Conservation (phyloP, 108 stramenopile species). For the Cyclotella baltica region DNA sequence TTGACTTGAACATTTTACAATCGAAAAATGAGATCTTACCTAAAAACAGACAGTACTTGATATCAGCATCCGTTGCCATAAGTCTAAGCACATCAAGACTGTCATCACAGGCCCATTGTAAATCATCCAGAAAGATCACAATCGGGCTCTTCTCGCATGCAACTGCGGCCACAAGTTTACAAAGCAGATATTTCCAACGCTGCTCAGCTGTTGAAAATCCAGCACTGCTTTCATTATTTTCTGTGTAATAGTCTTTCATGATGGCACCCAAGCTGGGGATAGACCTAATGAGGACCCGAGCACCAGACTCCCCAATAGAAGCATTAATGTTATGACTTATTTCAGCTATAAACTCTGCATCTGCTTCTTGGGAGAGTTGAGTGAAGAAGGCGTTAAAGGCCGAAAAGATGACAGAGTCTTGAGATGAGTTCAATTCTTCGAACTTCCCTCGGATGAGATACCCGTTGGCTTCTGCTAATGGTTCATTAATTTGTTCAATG, state of each 20-base stretch:
- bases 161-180: slow-evolving; percentile 16
- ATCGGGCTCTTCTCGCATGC: slow-evolving; percentile 1
- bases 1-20: no score
- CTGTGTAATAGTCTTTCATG: neutral
- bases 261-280: slow-evolving; percentile 12
- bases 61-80: slow-evolving; percentile 27
- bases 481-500: slow-evolving; percentile 10
- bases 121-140: slow-evolving; percentile 24
- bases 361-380: neutral
- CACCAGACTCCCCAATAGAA: slow-evolving; percentile 13
- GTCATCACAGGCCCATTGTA: slow-evolving; percentile 33
- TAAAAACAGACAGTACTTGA: slow-evolving; percentile 7
- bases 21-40: no score
- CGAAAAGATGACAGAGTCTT: slow-evolving; percentile 14
- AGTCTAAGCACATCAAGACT: slow-evolving; percentile 21
- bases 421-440: neutral
- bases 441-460: slow-evolving; percentile 26
- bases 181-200: slow-evolving; percentile 17
- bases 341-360: neutral
- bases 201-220: slow-evolving; percentile 8
- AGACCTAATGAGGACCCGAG: slow-evolving; percentile 10
- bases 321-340: neutral
- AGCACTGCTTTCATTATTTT: neutral
- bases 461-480: neutral
- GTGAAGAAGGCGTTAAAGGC: slow-evolving; percentile 18